Conservation (phyloP, 225 moss, liverwort and hornwort species). For the Rhytidiadelphus loreus region DNA sequence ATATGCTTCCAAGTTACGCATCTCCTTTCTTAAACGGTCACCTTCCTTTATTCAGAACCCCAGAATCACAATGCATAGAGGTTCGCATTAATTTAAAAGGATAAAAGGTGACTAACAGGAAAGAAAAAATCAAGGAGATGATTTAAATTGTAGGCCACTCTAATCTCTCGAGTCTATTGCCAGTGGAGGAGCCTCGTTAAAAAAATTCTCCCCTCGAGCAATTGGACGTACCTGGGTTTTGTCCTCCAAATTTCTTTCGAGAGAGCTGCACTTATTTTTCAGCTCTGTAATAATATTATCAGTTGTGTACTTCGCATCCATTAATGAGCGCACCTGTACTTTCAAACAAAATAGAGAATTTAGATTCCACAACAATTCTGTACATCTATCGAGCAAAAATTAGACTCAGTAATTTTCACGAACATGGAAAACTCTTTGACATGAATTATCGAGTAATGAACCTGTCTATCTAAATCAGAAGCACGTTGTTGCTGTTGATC, state of each 20-base stretch:
- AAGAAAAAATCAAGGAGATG: not conserved
- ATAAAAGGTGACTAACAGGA: not conserved
- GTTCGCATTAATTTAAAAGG: not conserved
- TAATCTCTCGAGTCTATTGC: not conserved
- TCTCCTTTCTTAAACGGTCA: slow-evolving; percentile 69
- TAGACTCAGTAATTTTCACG: not conserved
- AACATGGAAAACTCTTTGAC: not conserved
- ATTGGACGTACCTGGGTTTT: slow-evolving; percentile 47
- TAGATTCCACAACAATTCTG: not conserved
- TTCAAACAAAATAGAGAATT: not conserved
- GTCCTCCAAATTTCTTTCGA: slow-evolving; percentile 88
- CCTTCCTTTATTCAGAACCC: slow-evolving; percentile 44
- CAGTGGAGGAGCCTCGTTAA: not conserved
- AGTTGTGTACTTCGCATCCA: slow-evolving; percentile 78
- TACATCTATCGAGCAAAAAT: not conserved
- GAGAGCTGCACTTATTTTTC: slow-evolving; percentile 56
- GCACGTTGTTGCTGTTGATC: slow-evolving; percentile 75
- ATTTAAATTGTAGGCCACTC: not conserved
- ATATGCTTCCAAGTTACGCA: slow-evolving; percentile 61
- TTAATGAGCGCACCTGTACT: slow-evolving; percentile 64
- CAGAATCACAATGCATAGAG: not conserved
- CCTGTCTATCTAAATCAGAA: slow-evolving; percentile 83
- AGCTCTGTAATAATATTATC: slow-evolving; percentile 73
- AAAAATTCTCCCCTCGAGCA: not conserved
- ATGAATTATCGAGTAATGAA: not conserved